Base-by-base conservation (phyloP, 2,329 filamentous ascomycete genomes). In the Corinectria fuckeliana region DNA sequence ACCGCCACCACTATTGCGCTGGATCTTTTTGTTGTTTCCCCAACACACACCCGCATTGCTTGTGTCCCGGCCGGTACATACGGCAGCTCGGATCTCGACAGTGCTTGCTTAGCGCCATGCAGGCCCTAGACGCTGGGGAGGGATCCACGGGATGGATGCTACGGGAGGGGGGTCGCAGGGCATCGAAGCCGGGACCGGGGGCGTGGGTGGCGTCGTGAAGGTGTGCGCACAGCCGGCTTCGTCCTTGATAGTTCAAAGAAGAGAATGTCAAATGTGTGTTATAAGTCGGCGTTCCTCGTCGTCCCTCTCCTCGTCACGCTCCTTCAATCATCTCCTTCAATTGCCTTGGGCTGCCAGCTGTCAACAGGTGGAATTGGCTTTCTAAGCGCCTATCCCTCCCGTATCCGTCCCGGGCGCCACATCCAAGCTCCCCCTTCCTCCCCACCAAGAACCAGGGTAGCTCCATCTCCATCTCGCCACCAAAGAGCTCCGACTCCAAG, bases 341-440 rank as follows among this genome's bases (percentile, higher is more conserved):
- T 56, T 50, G 45, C 18, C 25, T 41, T 20, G 9, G n/a, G n/a
- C 21, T 44, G 44, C 20, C 26, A 55, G 21, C 36, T 25, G n/a
- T 25, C 49, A 23, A 28, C 42, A 10, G 57, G 57, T 53, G 39
- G 48, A 41, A 44, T 61, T 30, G 38, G 34, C 30, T 49, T 41
- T 53, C 34, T 41, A 23, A 32, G 38, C 50, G 59, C 50, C 23
- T 48, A 65, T 68, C 63, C 50, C 55, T 64, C 62, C 64, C 56
- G 41, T 48, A 67, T 62, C 52, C 44, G 56, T 62, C 36, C 53
- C 48, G 26, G n/a, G 14, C 34, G 42, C 56, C 50, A 53, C 49
- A 26, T 48, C 64, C 55, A 53, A 30, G 50, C 51, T 55, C 52
- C 52, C 58, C 58, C 63, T 47, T 50, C 57, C 8, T 34, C 54